These are phyloP conservation scores for Paraphaeosphaeria sporulosa DNA, from an alignment of 2,329 filamentous ascomycete genomes.

Conservation along the genomic window DNA sequence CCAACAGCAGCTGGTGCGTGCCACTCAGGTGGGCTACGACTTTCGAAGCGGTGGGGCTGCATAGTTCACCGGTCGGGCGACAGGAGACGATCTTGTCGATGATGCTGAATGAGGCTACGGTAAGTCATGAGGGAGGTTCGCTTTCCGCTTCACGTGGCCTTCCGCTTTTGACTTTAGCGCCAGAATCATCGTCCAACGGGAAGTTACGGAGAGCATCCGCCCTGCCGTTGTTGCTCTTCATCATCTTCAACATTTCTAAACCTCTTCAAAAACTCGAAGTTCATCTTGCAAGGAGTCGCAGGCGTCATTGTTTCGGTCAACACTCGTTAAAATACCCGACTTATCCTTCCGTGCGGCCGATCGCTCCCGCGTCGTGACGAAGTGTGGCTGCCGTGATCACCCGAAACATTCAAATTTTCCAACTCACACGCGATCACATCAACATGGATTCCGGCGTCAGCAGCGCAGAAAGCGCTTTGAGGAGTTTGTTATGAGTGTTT, in stretches of 20 bases:
- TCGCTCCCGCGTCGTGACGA: constrained; percentile 14
- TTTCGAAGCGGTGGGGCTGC: no score
- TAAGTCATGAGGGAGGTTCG: no score
- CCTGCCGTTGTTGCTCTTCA: background rate
- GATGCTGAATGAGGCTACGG: no score
- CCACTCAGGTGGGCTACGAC: no score
- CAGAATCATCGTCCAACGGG: background rate
- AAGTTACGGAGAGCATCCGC: constrained; percentile 2
- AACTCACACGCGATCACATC: constrained; percentile 12
- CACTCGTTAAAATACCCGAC: constrained; percentile 9
- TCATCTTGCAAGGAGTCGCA: background rate
- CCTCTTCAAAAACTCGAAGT: background rate
- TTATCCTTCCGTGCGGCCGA: constrained; percentile 21
- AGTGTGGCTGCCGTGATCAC: constrained; percentile 20
- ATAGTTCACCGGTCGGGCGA: no score
- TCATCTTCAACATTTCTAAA: background rate
- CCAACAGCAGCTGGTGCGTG: no score
- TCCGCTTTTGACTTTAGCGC: background rate
- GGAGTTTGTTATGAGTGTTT: constrained; percentile 17
- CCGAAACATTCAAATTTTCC: constrained; percentile 25
- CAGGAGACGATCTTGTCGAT: no score
- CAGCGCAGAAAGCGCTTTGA: constrained; percentile 10
- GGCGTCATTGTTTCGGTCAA: background rate
- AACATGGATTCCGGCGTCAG: constrained; percentile 25
- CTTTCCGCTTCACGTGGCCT: background rate